phyloP scores from a whole-genome alignment of 805 yeast species.

The Alloascoidea hylecoeti region DNA sequence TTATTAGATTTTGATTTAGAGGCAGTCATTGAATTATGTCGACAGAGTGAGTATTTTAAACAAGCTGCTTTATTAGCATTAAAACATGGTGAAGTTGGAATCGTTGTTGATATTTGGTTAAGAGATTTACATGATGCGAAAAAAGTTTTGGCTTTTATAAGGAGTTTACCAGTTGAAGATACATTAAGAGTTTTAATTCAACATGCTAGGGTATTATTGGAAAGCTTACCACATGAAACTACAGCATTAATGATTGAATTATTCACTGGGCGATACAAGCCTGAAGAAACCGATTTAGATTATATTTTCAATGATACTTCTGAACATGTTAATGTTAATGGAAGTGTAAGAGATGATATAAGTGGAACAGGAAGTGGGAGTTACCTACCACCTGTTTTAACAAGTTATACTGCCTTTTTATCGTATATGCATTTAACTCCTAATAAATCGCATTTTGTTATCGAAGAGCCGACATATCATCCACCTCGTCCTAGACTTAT shows the following conservation, averaged over 20 bases:
- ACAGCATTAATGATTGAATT: conserved; percentile 73
- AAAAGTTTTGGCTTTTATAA: conserved; percentile 50
- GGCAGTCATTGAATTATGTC: conserved; percentile 51
- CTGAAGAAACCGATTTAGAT: conserved; percentile 16
- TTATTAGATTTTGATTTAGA: conserved; percentile 61
- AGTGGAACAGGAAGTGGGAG: conserved; percentile 2
- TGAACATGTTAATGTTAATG: too few species aligned
- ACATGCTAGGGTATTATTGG: conserved; percentile 50
- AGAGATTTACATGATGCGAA: conserved; percentile 47
- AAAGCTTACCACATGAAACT: conserved; percentile 61
- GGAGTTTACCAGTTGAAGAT: conserved; percentile 61
- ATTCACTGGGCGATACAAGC: conserved; percentile 73
- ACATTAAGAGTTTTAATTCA: conserved; percentile 56
- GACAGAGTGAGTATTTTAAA: conserved; percentile 52
- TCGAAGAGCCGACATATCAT: conserved; percentile 53
- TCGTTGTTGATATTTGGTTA: conserved; percentile 64
- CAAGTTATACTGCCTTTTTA: conserved; percentile 44
- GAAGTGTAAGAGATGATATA: conserved; percentile 6
- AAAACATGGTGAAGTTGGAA: conserved; percentile 56
- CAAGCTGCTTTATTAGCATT: conserved; percentile 61
- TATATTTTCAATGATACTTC: conserved; percentile 7
- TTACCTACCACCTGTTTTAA: conserved; percentile 21
- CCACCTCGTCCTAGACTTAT: conserved; percentile 87
- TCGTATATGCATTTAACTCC: conserved; percentile 31
- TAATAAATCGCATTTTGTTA: too few species aligned